A percentile compares a stretch with the other conserved stretches of the same genome.
Evolutionary conservation across 1,284 basidiomycete species (phyloP).

Genomic region (Malassezia slooffiae): DNA sequence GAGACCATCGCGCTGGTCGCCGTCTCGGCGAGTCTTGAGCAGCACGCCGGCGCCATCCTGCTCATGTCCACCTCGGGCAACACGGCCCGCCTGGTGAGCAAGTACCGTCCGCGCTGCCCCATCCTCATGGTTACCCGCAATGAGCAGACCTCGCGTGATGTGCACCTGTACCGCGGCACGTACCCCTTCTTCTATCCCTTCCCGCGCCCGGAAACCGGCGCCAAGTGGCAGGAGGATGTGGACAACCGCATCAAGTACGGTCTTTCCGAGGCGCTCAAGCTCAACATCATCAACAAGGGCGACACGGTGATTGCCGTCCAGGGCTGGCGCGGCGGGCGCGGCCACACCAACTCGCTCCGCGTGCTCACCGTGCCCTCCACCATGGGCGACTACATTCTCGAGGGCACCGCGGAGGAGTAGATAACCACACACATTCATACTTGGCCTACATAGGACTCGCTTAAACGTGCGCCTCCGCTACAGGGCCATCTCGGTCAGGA

Average conservation of each 20-base stretch:
- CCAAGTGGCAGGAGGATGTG: slow-evolving; percentile 97
- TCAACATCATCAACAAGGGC: slow-evolving; percentile 81
- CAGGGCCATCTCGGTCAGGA: slow-evolving; percentile 7
- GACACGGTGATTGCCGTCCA: slow-evolving; percentile 88
- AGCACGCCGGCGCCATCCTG: slow-evolving; percentile 56
- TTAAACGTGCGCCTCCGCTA: no score
- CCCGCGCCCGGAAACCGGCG: slow-evolving; percentile 66
- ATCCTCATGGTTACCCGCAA: slow-evolving; percentile 83
- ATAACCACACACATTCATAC: no score
- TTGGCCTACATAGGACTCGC: slow-evolving; percentile 2
- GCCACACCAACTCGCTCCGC: slow-evolving; percentile 57
- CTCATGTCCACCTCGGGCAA: slow-evolving; percentile 86
- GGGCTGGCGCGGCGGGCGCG: slow-evolving; percentile 95
- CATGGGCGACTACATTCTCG: slow-evolving; percentile 38
- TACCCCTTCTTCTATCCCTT: slow-evolving; percentile 96
- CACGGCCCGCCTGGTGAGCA: slow-evolving; percentile 89
- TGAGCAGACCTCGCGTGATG: slow-evolving; percentile 86
- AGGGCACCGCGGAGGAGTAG: slow-evolving; percentile 22
- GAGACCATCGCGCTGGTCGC: slow-evolving; percentile 46
- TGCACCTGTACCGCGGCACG: slow-evolving; percentile 90
- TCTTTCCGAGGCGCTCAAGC: slow-evolving; percentile 69
- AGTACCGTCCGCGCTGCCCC: slow-evolving; percentile 86
- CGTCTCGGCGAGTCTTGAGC: slow-evolving; percentile 42
- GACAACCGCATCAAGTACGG: slow-evolving; percentile 58
- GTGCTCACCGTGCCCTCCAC: slow-evolving; percentile 36